Evolutionary conservation across 2,329 filamentous ascomycete genomes (phyloP), one percentile per base, ranked within the genome.

Genomic region (Sphaerostilbella broomeana): DNA sequence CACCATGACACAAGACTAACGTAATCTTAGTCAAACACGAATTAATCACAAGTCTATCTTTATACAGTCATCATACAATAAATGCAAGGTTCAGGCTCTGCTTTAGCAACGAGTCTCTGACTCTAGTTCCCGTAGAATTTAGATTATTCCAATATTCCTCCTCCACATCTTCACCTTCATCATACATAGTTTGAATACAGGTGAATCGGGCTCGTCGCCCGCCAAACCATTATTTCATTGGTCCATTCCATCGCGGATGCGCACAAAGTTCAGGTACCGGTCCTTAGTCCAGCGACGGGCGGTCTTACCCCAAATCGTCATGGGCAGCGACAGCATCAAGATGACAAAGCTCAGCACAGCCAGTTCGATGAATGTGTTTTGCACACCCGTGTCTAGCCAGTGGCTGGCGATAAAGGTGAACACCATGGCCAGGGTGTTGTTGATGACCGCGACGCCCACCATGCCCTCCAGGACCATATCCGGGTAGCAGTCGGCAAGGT

Each of bases 401-500:
- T 63, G 57, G 44, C 60, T 63, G 6, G 67, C 64, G 0, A 64
- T 63, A 44, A 76, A 76, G 0, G 72, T 75, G 44, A 76, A 73
- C 40, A 75, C 60, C 50, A 68, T 70, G 7, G 68, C 72, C 12
- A 76, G 58, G 2, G 65, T 68, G 51, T 76, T 76, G 55, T 76
- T 76, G 53, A 76, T 73, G 15, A 75, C 69, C 3, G 70, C 65
- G 1, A 76, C 72, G 5, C 72, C 72, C 2, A 75, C 73, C 72
- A 76, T 76, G 19, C 73, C 73, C 47, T 76, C 72, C 3, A 76
- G 56, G 5, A 76, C 66, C 64, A 74, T 74, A 22, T 74, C 72
- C 1, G 72, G 71, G 42, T 76, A 76, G 4, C 67, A 68, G 43
- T 76, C 73, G 47, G 72, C 71, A 4, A 75, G 57, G 43, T 76